Evolutionary conservation across 176 grass and related monocot genomes (phyloP).

Genomic region (Raddia distichophylla): DNA sequence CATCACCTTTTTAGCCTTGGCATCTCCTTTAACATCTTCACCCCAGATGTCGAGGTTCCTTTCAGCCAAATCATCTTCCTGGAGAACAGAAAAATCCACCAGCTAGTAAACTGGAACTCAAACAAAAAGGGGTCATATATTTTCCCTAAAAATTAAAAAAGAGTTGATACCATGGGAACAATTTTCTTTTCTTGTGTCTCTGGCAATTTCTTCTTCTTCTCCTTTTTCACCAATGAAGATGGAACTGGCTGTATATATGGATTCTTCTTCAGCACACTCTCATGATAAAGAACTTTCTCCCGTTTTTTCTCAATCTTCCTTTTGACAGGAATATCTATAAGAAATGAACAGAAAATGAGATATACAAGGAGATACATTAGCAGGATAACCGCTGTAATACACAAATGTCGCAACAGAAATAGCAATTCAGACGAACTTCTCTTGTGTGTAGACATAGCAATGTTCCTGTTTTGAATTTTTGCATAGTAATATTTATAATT

Average conservation of each 20-base stretch:
- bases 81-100: neutral
- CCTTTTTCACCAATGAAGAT: constrained; percentile 71
- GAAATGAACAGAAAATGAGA: neutral
- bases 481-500: neutral
- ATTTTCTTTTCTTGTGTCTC: constrained; percentile 23
- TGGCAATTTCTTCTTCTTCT: constrained; percentile 36
- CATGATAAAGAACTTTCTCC: constrained; percentile 82
- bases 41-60: constrained; percentile 74
- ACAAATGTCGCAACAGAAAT: neutral
- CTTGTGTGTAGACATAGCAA: neutral
- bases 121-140: neutral
- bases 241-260: constrained; percentile 71
- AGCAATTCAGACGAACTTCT: neutral
- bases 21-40: constrained; percentile 33
- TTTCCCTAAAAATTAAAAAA: neutral
- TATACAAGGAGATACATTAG: neutral
- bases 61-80: constrained; percentile 52
- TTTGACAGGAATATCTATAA: constrained; percentile 64
- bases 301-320: constrained; percentile 83
- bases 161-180: constrained; percentile 49
- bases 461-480: no score
- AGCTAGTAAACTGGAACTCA: constrained; percentile 28
- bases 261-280: constrained; percentile 72
- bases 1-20: constrained; percentile 62
- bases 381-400: neutral